Conservation (phyloP, 176 grass and related monocot genomes). For the Avena atlantica region DNA sequence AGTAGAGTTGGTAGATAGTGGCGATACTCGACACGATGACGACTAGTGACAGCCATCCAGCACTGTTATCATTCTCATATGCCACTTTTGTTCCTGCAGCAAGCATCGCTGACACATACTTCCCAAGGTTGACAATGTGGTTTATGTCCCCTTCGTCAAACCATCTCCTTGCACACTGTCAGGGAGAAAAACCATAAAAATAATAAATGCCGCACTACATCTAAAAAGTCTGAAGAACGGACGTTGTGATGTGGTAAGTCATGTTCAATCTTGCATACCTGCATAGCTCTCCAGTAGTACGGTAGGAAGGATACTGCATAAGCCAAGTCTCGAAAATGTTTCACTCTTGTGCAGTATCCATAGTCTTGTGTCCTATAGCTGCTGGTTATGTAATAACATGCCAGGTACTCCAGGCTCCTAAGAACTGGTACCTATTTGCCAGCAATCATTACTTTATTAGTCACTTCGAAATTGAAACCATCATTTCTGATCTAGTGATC, state of each 20-base stretch:
- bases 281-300: constrained; percentile 99
- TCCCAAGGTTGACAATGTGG: constrained; percentile 90
- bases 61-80: constrained; percentile 80
- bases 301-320: constrained; percentile 97
- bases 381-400: constrained; percentile 95
- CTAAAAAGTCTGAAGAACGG: constrained; percentile 28
- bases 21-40: constrained; percentile 75
- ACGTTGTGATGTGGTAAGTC: not conserved
- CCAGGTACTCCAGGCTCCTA: constrained; percentile 85
- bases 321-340: constrained; percentile 89
- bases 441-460: constrained; percentile 42
- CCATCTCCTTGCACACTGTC: constrained; percentile 96
- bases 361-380: constrained; percentile 97
- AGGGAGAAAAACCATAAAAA: constrained; percentile 26
- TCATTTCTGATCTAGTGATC: constrained; percentile 33
- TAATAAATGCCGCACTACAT: constrained; percentile 24
- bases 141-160: constrained; percentile 94
- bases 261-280: constrained; percentile 56
- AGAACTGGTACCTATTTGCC: constrained; percentile 86
- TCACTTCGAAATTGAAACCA: constrained; percentile 32
- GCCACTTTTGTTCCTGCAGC: constrained; percentile 87
- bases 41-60: constrained; percentile 71
- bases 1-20: constrained; percentile 96
- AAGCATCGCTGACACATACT: constrained; percentile 97
- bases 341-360: constrained; percentile 91